Conservation (phyloP, 148 eudicot genomes). For the Chenopodium berlandieri region DNA sequence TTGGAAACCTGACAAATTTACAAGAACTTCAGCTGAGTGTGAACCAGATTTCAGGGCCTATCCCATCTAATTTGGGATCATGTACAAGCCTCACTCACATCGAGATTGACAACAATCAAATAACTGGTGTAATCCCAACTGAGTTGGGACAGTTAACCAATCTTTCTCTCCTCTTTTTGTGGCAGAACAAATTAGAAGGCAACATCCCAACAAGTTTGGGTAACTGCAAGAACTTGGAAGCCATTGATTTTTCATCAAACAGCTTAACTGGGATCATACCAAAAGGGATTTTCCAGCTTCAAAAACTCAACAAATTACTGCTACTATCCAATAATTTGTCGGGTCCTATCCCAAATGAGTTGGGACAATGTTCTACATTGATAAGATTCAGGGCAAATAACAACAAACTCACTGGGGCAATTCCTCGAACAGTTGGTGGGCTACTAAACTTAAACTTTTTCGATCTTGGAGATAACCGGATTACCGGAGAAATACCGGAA, state of each 20-base stretch:
- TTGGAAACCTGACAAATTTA: slow-evolving; percentile 55
- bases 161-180: slow-evolving; percentile 56
- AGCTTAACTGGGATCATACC: slow-evolving; percentile 71
- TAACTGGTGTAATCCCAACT: slow-evolving; percentile 64
- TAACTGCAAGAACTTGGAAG: slow-evolving; percentile 53
- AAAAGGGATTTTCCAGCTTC: slow-evolving; percentile 56
- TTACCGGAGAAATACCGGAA: slow-evolving; percentile 60
- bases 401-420: slow-evolving; percentile 56
- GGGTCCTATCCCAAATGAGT: slow-evolving; percentile 59
- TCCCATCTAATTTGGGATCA: slow-evolving; percentile 62
- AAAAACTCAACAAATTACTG: slow-evolving; percentile 62
- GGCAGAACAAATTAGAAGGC: slow-evolving; percentile 82
- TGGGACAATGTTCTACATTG: slow-evolving; percentile 69
- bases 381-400: slow-evolving; percentile 68
- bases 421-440: slow-evolving; percentile 72
- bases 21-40: slow-evolving; percentile 79
- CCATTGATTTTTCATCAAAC: slow-evolving; percentile 69
- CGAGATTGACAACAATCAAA: slow-evolving; percentile 81
- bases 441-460: slow-evolving; percentile 62
- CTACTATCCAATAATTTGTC: slow-evolving; percentile 72
- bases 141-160: slow-evolving; percentile 65
- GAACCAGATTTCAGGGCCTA: slow-evolving; percentile 67
- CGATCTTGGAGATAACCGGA: slow-evolving; percentile 69
- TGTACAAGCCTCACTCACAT: slow-evolving; percentile 66
- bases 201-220: slow-evolving; percentile 61